Percentiles rank a stretch among this genome's conserved stretches.
These are phyloP conservation scores for Salmacisia buchloeana DNA, from an alignment of 1,284 basidiomycete species.

Conservation along the genomic window DNA sequence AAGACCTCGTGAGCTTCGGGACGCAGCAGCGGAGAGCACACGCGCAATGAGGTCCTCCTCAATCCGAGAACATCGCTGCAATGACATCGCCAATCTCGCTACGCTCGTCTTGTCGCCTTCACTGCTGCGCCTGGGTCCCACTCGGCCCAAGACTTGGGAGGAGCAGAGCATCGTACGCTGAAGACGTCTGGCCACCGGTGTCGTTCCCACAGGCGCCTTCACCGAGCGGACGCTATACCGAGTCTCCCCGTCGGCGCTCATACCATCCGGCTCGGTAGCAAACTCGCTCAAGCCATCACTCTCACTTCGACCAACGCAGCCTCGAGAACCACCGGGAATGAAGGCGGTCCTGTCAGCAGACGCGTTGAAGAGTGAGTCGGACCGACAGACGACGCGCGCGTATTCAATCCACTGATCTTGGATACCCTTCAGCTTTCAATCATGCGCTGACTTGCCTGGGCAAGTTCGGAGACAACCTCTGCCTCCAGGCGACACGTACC, in stretches of 20 bases:
- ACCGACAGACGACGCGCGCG: background rate
- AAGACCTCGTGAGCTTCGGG: background rate
- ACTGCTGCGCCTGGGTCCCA: no score
- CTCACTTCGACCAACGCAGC: background rate
- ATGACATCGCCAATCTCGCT: no score
- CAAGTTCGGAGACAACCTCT: constrained; percentile 9
- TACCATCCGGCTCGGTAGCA: background rate
- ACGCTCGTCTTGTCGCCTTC: no score
- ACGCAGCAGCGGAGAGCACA: background rate
- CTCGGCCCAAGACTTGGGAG: no score
- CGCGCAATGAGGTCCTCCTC: background rate
- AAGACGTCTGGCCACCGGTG: no score
- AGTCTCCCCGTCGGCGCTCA: background rate
- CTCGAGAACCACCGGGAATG: background rate
- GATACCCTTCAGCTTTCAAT: background rate
- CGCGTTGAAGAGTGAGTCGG: background rate
- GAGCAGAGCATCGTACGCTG: no score
- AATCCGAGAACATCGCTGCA: no score
- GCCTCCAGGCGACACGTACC: background rate
- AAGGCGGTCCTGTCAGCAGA: constrained; percentile 1
- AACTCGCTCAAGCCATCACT: background rate
- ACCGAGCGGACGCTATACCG: background rate
- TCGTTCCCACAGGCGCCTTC: background rate
- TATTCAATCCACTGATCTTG: background rate
- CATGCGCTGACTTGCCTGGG: background rate